These are phyloP conservation scores for Gypsophila paniculata DNA, from an alignment of 179 eudicot genomes.

Conservation along the genomic window DNA sequence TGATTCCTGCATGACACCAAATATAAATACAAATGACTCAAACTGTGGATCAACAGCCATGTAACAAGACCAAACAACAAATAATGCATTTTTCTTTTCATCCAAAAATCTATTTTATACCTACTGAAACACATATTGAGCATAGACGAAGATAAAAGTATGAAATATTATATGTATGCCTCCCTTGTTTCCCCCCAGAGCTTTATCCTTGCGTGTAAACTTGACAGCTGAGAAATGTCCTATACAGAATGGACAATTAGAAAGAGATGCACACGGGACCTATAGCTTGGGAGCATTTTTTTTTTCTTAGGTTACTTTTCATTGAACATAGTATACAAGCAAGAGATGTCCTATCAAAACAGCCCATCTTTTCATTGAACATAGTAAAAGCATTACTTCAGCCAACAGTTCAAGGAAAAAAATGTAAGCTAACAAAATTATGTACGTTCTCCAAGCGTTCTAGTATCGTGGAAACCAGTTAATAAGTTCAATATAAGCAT, in stretches of 20 bases:
- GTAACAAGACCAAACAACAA: neutral
- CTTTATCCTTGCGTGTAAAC: neutral
- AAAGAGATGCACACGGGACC: neutral
- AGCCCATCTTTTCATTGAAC: too few species aligned
- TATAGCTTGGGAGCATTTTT: neutral
- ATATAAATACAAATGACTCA: neutral
- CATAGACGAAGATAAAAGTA: neutral
- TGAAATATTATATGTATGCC: neutral
- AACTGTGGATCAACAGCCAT: neutral
- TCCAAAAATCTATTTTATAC: neutral
- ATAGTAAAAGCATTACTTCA: neutral
- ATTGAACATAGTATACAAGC: neutral
- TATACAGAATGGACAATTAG: neutral
- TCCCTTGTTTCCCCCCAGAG: neutral
- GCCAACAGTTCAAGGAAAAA: neutral
- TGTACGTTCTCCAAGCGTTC: neutral
- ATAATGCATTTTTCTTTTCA: neutral
- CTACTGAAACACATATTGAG: neutral
- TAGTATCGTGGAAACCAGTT: neutral
- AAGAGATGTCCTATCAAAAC: neutral
- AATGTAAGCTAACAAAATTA: neutral
- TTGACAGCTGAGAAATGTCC: neutral
- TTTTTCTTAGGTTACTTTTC: neutral
- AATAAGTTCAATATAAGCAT: neutral
- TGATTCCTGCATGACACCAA: constrained; percentile 1